These are phyloP conservation scores for Ceratopteris richardii DNA, from an alignment of 75 land plant species.

Conservation along the genomic window DNA sequence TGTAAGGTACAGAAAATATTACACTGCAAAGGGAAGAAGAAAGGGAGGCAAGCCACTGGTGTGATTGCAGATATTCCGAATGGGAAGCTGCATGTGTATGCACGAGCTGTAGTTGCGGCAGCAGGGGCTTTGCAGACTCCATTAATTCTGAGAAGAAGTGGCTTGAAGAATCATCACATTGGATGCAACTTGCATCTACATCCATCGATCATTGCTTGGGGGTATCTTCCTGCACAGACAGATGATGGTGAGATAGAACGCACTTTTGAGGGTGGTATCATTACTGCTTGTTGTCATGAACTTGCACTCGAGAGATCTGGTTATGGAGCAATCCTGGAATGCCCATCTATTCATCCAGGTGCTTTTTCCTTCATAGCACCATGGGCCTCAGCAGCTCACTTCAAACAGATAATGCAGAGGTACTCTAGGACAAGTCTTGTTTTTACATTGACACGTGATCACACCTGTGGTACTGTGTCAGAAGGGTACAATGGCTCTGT, in stretches of 20 bases:
- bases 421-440: constrained; percentile 49
- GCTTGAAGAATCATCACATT: constrained; percentile 27
- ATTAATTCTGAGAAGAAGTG: constrained; percentile 23
- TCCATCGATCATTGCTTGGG: constrained; percentile 15
- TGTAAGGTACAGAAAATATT: not conserved
- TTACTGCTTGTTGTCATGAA: constrained; percentile 20
- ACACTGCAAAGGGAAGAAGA: constrained; percentile 1
- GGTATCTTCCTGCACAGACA: constrained; percentile 18
- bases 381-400: constrained; percentile 57
- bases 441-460: constrained; percentile 43
- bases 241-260: constrained; percentile 5
- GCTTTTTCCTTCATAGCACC: constrained; percentile 44
- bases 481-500: constrained; percentile 21
- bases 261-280: constrained; percentile 22
- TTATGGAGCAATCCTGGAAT: constrained; percentile 18
- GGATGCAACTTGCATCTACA: constrained; percentile 21
- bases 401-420: constrained; percentile 43
- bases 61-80: constrained; percentile 16
- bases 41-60: constrained; percentile 13
- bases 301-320: not conserved
- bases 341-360: constrained; percentile 17
- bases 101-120: constrained; percentile 24
- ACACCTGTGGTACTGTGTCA: constrained; percentile 41
- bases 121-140: constrained; percentile 30
- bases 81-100: constrained; percentile 11